Base-by-base conservation (phyloP, 73 alveolate genomes). In the Paramecium sexaurelia region DNA sequence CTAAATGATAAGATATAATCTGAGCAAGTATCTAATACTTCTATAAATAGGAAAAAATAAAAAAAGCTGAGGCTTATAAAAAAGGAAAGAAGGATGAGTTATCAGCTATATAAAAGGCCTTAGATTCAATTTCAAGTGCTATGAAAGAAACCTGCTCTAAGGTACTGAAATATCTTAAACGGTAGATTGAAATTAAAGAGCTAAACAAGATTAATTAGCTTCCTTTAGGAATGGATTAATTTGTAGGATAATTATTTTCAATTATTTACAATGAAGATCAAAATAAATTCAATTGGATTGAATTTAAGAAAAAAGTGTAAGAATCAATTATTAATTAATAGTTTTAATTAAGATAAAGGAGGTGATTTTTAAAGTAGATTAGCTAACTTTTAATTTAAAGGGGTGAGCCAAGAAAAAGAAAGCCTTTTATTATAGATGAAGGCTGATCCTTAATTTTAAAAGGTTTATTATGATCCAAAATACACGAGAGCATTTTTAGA, bases 121-220 rank as follows among this genome's bases (percentile, higher is more conserved):
- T 78, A n/a, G 90, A 78, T 29, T 78, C 73, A 24, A 43, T 40
- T 41, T 41, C 90, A 0, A 26, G 35, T 8, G 75, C 90, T 2
- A 78, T 78, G 90, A 78, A 78, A 40, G 90, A 78, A 78, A 22
- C 90, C 22, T 78, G 90, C 19, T 43, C 90, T 9, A 41, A 78
- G 27, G 55, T 78, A 19, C 8, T 47, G n/a, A 3, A 43, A 8
- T 20, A 40, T 36, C n/a, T 56, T 5, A 10, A 61, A 61, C 45
- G 41, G 26, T 32, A 61, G 83, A 61, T 61, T 32, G 83, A 61
- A 11, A 29, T 3, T 29, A 61, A 26, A 61, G 83, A 39, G 32
- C 22, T 78, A 37, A 41, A 39, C 24, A 78, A 40, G 55, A 78
- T 78, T 78, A 27, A 51, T 13, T 27, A 78, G 68, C 33, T 78